These are phyloP conservation scores for Dryas alaskensis DNA, from an alignment of 306 rosid genomes.

Conservation along the genomic window DNA sequence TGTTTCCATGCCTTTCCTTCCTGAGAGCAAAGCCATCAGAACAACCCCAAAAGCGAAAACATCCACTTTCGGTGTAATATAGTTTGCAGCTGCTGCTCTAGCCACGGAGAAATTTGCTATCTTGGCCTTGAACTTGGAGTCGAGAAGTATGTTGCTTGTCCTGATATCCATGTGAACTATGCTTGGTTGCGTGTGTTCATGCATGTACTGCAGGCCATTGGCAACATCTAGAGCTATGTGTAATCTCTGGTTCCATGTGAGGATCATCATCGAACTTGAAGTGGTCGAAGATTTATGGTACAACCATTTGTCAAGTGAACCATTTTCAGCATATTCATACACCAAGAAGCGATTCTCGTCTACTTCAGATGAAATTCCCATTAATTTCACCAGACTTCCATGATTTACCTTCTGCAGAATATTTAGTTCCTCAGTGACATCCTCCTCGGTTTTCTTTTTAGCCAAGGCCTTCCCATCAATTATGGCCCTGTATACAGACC, in stretches of 20 bases:
- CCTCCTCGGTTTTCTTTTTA: slow-evolving; percentile 54
- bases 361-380: slow-evolving; percentile 53
- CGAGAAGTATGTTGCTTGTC: slow-evolving; percentile 68
- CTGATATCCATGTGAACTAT: slow-evolving; percentile 71
- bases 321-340: slow-evolving; percentile 71
- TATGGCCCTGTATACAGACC: slow-evolving; percentile 64
- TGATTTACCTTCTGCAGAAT: slow-evolving; percentile 81
- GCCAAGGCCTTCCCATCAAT: slow-evolving; percentile 52
- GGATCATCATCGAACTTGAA: slow-evolving; percentile 30
- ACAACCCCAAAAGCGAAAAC: slow-evolving; percentile 72
- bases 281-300: slow-evolving; percentile 26
- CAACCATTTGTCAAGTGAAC: slow-evolving; percentile 71
- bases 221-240: slow-evolving; percentile 76
- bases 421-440: slow-evolving; percentile 58
- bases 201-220: slow-evolving; percentile 74
- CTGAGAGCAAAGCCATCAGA: slow-evolving; percentile 62
- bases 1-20: slow-evolving; percentile 47
- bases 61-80: slow-evolving; percentile 51
- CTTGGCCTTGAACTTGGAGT: slow-evolving; percentile 65
- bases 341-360: slow-evolving; percentile 55
- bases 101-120: slow-evolving; percentile 75
- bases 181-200: slow-evolving; percentile 75
- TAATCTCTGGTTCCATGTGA: slow-evolving; percentile 73
- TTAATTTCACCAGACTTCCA: slow-evolving; percentile 68
- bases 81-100: slow-evolving; percentile 42